Percentiles rank a stretch among this genome's conserved stretches.
phyloP scores from a whole-genome alignment of 2,329 filamentous ascomycete species.

The Alternaria arbusti region DNA sequence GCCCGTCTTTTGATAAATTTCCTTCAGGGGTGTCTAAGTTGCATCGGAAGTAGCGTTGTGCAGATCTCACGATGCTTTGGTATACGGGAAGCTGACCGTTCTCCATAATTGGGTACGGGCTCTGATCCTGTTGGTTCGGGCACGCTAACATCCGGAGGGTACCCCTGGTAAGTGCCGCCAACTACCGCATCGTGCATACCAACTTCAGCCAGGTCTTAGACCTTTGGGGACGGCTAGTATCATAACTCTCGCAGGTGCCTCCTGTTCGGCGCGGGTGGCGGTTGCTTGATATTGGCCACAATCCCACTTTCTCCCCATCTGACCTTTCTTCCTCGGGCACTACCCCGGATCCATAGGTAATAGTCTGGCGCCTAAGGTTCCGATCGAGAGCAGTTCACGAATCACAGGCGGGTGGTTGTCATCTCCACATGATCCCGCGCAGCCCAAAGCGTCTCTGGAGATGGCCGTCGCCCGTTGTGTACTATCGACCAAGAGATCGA shows the following conservation, averaged over 20 bases:
- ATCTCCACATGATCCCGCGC: neutral
- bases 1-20: neutral
- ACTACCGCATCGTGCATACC: neutral
- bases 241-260: neutral
- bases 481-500: slow-evolving; percentile 4
- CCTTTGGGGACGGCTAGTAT: neutral
- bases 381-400: neutral
- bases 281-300: neutral
- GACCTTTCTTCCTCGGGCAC: neutral
- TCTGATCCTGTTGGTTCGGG: neutral
- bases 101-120: neutral
- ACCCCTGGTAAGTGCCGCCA: slow-evolving; percentile 1
- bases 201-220: neutral
- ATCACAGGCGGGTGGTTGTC: neutral
- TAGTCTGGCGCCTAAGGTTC: neutral
- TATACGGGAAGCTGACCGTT: neutral
- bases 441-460: neutral
- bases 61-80: neutral
- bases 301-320: neutral
- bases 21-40: neutral
- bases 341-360: neutral
- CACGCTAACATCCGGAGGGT: neutral
- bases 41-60: neutral
- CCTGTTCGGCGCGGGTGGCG: neutral
- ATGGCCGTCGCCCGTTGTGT: neutral